These are phyloP conservation scores for Leccinum ochraceum DNA, from an alignment of 768 basidiomycete genomes.

Conservation along the genomic window DNA sequence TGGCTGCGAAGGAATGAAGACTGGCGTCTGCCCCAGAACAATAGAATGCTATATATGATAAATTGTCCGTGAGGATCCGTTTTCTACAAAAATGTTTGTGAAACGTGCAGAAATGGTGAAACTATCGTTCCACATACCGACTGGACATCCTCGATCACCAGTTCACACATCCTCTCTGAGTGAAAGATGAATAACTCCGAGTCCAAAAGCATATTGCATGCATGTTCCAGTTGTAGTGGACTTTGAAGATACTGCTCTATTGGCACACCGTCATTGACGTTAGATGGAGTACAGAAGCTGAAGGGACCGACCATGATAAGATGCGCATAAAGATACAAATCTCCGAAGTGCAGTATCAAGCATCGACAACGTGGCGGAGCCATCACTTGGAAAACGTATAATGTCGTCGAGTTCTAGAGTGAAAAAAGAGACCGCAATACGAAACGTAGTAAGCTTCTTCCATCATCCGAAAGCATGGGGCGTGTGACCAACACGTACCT, in stretches of 20 bases:
- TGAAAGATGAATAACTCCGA: constrained; percentile 91
- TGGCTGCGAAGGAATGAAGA: constrained; percentile 72
- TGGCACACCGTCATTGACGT: constrained; percentile 16
- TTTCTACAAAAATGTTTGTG: constrained; percentile 44
- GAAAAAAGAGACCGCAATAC: constrained; percentile 1
- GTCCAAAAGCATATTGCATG: constrained; percentile 70
- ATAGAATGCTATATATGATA: constrained; percentile 76
- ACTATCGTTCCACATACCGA: constrained; percentile 45
- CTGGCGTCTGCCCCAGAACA: constrained; percentile 71
- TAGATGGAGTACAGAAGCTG: constrained; percentile 3
- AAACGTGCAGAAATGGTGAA: constrained; percentile 4
- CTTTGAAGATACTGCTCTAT: constrained; percentile 84
- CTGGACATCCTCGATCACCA: constrained; percentile 67
- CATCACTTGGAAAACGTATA: constrained; percentile 61
- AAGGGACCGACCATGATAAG: constrained; percentile 74
- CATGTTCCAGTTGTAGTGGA: constrained; percentile 82
- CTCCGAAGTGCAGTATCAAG: constrained; percentile 79
- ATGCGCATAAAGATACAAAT: constrained; percentile 76
- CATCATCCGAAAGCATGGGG: constrained; percentile 5
- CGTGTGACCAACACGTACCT: constrained; percentile 48
- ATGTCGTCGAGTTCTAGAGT: constrained; percentile 83
- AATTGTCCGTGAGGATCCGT: constrained; percentile 85
- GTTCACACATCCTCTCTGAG: constrained; percentile 88
- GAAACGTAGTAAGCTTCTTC: constrained; percentile 7
- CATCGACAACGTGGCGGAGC: constrained; percentile 60